Conservation (phyloP, 805 yeast species). For the Suhomyces canberraensis region DNA sequence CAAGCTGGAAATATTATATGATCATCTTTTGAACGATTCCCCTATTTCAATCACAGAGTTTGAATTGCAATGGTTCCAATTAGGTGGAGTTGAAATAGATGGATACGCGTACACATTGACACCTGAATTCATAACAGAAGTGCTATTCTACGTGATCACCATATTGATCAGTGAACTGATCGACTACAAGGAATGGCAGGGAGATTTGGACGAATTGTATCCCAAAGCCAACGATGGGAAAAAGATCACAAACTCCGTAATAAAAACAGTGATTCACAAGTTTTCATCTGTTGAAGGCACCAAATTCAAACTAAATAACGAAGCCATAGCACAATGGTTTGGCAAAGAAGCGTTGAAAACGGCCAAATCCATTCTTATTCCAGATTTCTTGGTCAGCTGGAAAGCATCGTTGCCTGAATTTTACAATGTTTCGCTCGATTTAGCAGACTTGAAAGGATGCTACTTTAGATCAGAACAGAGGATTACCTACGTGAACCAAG, state of each 20-base stretch:
- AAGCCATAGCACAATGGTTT: slow-evolving; percentile 54
- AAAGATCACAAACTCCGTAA: slow-evolving; percentile 23
- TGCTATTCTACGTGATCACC: slow-evolving; percentile 24
- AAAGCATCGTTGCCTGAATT: slow-evolving; percentile 60
- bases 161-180: slow-evolving; percentile 22
- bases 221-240: slow-evolving; percentile 3
- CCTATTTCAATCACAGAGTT: slow-evolving; percentile 59
- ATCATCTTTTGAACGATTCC: slow-evolving; percentile 39
- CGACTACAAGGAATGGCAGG: slow-evolving; percentile 14
- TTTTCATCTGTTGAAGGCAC: slow-evolving; percentile 32
- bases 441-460: slow-evolving; percentile 53
- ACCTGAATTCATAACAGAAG: slow-evolving; percentile 22
- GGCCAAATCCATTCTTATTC: slow-evolving; percentile 19
- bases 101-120: slow-evolving; percentile 38
- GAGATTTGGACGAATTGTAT: slow-evolving; percentile 20
- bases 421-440: slow-evolving; percentile 57
- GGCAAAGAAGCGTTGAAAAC: slow-evolving; percentile 51
- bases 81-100: slow-evolving; percentile 55
- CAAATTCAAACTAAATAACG: slow-evolving; percentile 39
- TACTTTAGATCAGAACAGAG: slow-evolving; percentile 47
- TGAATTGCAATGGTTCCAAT: slow-evolving; percentile 44
- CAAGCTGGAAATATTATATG: slow-evolving; percentile 1
- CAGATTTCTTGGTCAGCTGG: slow-evolving; percentile 64
- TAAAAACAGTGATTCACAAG: slow-evolving; percentile 47
- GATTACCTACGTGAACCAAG: slow-evolving; percentile 53